Evolutionary conservation across 257 asterid species (phyloP), one percentile per base, ranked within the genome.

Genomic region (Scutellaria barbata): DNA sequence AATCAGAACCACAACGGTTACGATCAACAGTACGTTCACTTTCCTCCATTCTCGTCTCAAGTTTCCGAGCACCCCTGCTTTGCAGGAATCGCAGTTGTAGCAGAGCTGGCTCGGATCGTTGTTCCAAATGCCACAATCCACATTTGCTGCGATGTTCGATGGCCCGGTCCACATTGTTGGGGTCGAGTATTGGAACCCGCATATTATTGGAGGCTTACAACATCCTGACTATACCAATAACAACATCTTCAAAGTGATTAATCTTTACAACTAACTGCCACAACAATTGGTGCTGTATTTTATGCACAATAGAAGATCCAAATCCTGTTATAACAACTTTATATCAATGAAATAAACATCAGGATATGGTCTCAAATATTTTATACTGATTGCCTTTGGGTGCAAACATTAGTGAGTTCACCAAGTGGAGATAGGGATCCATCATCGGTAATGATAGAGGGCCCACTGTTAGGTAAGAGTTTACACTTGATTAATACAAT

Each of bases 41-140:
- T 70, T 90, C 86, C 97, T 87, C 98, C 98, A 90, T 71, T 88
- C 95, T 3, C 68, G 76, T 76, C 97, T 80, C 47, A 93, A 40
- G 79, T 86, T 90, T 43, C 97, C 97, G 13, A 93, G 83, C 55
- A 93, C 76, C 40, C 97, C 97, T 0, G 95, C 97, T 63, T 87
- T 90, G 82, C 97, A 90, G 16, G 97, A 86, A 69, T 88, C 81
- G 42, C 97, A 92, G 45, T 87, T 79, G 60, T 88, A 90, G 84
- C 98, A 93, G 6, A 90, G 61, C 66, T 84, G 97, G 75, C 77
- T 77, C 3, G 87, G 89, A 37, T 90, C 87, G 40, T 88, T 93
- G 83, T 71, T 90, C 98, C 98, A 93, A 2, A 81, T 54, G 46
- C 73, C 68, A 76, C 97, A 93, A 55, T 93, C 95, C 3, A 84